A percentile compares a stretch with the other conserved stretches of the same genome.
These are phyloP conservation scores for Sporothrix dimorphospora DNA, from an alignment of 2,329 filamentous ascomycete genomes.

Conservation along the genomic window DNA sequence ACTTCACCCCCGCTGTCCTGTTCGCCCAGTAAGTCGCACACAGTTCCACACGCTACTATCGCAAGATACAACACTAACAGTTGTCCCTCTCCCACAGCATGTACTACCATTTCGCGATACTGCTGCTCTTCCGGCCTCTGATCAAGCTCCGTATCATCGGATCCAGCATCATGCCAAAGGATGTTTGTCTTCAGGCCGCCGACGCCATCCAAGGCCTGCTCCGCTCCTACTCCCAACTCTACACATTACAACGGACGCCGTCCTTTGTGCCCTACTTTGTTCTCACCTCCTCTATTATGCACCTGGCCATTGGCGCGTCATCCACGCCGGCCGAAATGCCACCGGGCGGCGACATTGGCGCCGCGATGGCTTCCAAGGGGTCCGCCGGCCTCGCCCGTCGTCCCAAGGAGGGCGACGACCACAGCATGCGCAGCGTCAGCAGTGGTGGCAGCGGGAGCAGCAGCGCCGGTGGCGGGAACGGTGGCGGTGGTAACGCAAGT, in stretches of 20 bases:
- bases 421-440: constrained; percentile 13
- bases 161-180: constrained; percentile 64
- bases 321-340: constrained; percentile 34
- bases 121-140: constrained; percentile 74
- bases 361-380: background rate
- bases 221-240: constrained; percentile 61
- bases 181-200: constrained; percentile 66
- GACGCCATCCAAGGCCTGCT: constrained; percentile 61
- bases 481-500: background rate
- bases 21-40: constrained; percentile 69
- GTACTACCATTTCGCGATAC: constrained; percentile 71
- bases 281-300: constrained; percentile 64
- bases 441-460: background rate
- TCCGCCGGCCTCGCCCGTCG: constrained; percentile 1
- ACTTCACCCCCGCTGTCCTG: constrained; percentile 72
- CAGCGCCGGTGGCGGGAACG: background rate
- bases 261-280: constrained; percentile 66
- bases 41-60: no score
- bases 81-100: constrained; percentile 50
- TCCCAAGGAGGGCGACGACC: constrained; percentile 3
- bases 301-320: constrained; percentile 55
- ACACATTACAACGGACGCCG: constrained; percentile 61
- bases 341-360: constrained; percentile 22
- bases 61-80: background rate
- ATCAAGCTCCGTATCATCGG: constrained; percentile 67